These are phyloP conservation scores for Aspergillus incahuasiensis DNA, from an alignment of 495 filamentous ascomycete species.

Conservation along the genomic window DNA sequence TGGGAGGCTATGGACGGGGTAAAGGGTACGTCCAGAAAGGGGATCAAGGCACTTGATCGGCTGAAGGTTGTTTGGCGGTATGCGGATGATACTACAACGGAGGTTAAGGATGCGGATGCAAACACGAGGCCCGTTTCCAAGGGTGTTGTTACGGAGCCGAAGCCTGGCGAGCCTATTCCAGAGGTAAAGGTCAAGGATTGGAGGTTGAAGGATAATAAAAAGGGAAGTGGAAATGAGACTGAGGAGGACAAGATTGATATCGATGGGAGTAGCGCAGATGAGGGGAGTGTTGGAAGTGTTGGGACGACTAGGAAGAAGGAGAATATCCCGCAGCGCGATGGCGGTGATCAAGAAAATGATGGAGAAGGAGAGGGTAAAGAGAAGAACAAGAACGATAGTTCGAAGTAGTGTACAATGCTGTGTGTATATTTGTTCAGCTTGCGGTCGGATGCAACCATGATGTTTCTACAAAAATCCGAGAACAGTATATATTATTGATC, in stretches of 20 bases:
- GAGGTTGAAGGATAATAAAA: conserved; percentile 40
- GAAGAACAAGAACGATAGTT: background rate
- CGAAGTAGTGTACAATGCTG: too few relatives aligned
- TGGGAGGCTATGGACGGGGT: conserved; percentile 69
- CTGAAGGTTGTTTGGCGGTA: conserved; percentile 83
- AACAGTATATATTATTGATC: too few relatives aligned
- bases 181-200: conserved; percentile 69
- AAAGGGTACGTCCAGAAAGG: conserved; percentile 77
- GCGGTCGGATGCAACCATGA: background rate
- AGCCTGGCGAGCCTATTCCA: conserved; percentile 57
- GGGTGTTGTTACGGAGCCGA: conserved; percentile 52
- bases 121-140: conserved; percentile 17
- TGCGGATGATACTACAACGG: conserved; percentile 19
- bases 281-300: background rate
- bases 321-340: conserved; percentile 8
- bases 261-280: background rate
- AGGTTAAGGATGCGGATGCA: conserved; percentile 18
- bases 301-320: conserved; percentile 1
- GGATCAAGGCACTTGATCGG: conserved; percentile 72
- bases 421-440: too few relatives aligned
- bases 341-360: background rate
- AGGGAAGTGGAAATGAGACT: background rate
- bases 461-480: too few relatives aligned
- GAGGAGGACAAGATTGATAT: background rate
- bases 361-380: background rate